A percentile compares a stretch with the other conserved stretches of the same genome.
phyloP scores from a whole-genome alignment of 75 land plant species.

The Cunninghamia lanceolata region DNA sequence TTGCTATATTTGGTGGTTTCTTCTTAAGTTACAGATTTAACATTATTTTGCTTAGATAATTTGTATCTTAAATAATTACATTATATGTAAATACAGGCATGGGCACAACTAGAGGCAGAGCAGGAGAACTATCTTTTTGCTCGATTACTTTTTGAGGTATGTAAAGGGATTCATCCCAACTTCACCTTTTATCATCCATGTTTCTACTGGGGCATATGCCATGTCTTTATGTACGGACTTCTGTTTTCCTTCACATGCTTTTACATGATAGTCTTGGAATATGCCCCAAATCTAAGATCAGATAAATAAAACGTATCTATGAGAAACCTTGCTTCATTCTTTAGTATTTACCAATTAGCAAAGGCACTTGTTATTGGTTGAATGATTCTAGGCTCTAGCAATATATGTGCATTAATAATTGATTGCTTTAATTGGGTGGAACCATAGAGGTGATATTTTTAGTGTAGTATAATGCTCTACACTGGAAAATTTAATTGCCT shows the following conservation, averaged over 20 bases:
- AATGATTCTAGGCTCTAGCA: background rate
- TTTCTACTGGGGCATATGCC: background rate
- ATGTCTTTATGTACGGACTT: background rate
- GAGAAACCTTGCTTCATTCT: background rate
- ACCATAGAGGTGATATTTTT: background rate
- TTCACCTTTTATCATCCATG: background rate
- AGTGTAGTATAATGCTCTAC: background rate
- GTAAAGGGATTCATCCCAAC: background rate
- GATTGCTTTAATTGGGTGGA: background rate
- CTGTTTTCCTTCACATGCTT: background rate
- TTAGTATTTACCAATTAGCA: background rate
- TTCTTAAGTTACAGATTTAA: background rate
- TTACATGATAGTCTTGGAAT: background rate
- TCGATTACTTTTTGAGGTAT: conserved; percentile 83
- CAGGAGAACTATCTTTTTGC: conserved; percentile 54
- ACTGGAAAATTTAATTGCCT: background rate
- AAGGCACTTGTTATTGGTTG: background rate
- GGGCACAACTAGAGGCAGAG: conserved; percentile 91
- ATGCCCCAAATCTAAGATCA: background rate
- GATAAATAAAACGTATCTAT: background rate
- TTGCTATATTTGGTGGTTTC: background rate
- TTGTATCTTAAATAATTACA: background rate
- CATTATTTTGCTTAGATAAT: background rate
- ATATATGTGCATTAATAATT: background rate
- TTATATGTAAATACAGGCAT: conserved; percentile 53